phyloP scores from a whole-genome alignment of 2,329 filamentous ascomycete genomes.

The Apiospora hydei region DNA sequence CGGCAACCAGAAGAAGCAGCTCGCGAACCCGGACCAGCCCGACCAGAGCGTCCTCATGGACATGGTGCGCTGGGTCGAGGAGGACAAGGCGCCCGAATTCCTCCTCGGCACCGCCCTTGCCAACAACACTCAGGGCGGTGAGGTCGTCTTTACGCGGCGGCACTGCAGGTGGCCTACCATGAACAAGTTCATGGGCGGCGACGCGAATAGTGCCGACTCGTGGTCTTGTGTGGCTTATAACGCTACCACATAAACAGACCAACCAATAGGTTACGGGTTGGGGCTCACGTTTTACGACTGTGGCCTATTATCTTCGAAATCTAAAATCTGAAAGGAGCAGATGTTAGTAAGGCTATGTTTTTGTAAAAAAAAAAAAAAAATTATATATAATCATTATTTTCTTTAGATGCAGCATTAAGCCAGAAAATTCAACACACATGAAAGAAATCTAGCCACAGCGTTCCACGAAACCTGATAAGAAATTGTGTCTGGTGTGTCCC shows the following conservation, averaged over 20 bases:
- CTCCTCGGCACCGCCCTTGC: constrained; percentile 5
- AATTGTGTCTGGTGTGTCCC: neutral
- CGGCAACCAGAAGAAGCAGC: constrained; percentile 5
- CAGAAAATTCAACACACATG: neutral
- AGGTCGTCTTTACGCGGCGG: neutral
- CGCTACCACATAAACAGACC: neutral
- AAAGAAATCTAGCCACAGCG: neutral
- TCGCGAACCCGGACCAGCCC: neutral
- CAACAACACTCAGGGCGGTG: neutral
- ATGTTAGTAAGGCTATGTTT: too few relatives aligned
- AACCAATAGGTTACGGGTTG: neutral
- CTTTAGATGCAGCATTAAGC: too few relatives aligned
- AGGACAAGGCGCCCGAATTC: neutral
- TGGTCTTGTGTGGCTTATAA: constrained; percentile 14
- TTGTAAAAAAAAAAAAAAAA: too few relatives aligned
- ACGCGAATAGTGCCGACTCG: constrained; percentile 3
- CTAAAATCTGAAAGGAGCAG: neutral
- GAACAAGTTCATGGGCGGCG: constrained; percentile 18
- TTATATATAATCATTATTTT: too few relatives aligned
- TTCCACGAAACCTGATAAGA: neutral
- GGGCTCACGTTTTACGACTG: neutral
- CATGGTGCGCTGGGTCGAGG: constrained; percentile 18
- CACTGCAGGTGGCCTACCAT: constrained; percentile 17
- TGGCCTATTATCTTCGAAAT: too few relatives aligned
- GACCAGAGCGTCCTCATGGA: constrained; percentile 16